Evolutionary conservation across 2,329 filamentous ascomycete species (phyloP).

Genomic region (Mollisia scopiformis): DNA sequence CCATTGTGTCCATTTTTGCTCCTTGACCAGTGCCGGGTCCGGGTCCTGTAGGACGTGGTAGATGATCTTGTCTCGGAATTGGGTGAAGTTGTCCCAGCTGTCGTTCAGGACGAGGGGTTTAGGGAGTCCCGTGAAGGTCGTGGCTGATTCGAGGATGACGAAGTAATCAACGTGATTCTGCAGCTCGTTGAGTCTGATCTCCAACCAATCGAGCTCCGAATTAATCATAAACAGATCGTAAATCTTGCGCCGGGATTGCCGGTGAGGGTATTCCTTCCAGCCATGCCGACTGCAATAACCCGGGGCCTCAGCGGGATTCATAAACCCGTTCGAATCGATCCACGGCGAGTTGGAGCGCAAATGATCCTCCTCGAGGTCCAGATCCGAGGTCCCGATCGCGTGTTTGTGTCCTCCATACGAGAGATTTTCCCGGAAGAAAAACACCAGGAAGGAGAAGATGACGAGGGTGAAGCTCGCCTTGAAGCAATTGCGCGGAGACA

Average conservation of each 20-base stretch:
- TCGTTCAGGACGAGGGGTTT: constrained; percentile 58
- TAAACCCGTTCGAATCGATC: constrained; percentile 1
- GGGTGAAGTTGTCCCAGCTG: constrained; percentile 52
- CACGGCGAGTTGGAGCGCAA: background rate
- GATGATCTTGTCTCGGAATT: constrained; percentile 62
- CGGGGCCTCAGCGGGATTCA: background rate
- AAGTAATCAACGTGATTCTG: constrained; percentile 65
- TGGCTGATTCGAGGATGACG: constrained; percentile 62
- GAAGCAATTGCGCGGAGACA: background rate
- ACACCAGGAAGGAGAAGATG: constrained; percentile 1
- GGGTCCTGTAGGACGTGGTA: constrained; percentile 53
- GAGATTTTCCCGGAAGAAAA: constrained; percentile 1
- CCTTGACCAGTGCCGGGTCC: constrained; percentile 21
- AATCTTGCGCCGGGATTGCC: constrained; percentile 46
- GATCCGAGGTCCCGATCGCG: background rate
- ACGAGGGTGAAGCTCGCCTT: background rate
- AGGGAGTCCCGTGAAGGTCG: constrained; percentile 59
- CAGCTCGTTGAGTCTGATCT: constrained; percentile 63
- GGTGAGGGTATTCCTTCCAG: constrained; percentile 7
- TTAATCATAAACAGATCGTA: constrained; percentile 67
- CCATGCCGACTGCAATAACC: constrained; percentile 11
- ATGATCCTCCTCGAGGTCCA: constrained; percentile 4
- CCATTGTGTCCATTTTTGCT: constrained; percentile 38
- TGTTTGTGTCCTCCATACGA: constrained; percentile 1
- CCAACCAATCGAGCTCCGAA: constrained; percentile 66